These are phyloP conservation scores for Aspergillus sp. DNA, from an alignment of 2,329 filamentous ascomycete species.

Conservation along the genomic window DNA sequence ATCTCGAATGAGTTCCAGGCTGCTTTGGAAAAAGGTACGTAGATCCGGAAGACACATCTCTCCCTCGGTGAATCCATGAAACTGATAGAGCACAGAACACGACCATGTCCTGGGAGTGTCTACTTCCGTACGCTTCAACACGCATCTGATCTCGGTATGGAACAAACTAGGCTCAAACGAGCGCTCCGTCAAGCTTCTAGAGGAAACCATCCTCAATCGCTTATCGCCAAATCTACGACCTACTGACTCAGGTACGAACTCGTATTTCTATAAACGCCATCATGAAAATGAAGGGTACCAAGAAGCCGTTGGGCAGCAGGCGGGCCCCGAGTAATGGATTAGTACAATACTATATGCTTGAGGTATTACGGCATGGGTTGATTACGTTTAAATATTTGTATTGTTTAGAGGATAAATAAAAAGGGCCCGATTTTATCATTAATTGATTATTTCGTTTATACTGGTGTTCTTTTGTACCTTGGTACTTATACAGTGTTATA, in stretches of 20 bases:
- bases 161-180: constrained; percentile 83
- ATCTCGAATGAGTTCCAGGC: constrained; percentile 43
- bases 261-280: constrained; percentile 78
- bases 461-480: not conserved
- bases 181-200: constrained; percentile 72
- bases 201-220: constrained; percentile 70
- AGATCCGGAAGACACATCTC: too few species aligned
- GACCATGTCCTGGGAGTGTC: constrained; percentile 86
- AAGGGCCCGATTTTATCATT: not conserved
- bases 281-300: constrained; percentile 82
- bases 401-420: not conserved
- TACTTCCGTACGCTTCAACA: constrained; percentile 84
- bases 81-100: constrained; percentile 55
- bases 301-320: constrained; percentile 30
- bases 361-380: not conserved
- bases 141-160: constrained; percentile 86
- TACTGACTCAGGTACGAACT: constrained; percentile 52
- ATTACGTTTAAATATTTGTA: not conserved
- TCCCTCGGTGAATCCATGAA: not conserved
- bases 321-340: not conserved
- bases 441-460: not conserved
- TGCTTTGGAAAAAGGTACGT: constrained; percentile 79
- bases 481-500: not conserved
- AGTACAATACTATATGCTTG: not conserved
- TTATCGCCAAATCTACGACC: constrained; percentile 72